Conservation (phyloP, 2,329 filamentous ascomycete species). For the Cercospora janseana region DNA sequence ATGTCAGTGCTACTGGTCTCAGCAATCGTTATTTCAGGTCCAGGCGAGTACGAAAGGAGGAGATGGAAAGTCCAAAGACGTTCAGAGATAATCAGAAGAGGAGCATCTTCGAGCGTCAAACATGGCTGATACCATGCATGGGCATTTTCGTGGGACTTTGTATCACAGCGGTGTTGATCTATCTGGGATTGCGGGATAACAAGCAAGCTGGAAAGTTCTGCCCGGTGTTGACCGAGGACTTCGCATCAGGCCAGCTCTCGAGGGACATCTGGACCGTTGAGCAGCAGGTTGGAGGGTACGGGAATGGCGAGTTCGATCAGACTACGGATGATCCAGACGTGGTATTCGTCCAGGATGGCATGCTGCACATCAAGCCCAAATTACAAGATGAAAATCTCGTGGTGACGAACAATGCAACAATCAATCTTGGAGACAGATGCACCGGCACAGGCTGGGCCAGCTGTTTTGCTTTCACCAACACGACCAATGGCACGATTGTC, state of each 20-base stretch:
- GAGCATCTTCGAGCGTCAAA: background rate
- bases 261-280: constrained; percentile 69
- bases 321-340: constrained; percentile 73
- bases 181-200: constrained; percentile 74
- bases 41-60: background rate
- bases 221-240: constrained; percentile 65
- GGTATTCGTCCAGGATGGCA: constrained; percentile 66
- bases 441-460: constrained; percentile 59
- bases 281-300: constrained; percentile 71
- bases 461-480: constrained; percentile 72
- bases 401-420: constrained; percentile 63
- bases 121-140: constrained; percentile 65
- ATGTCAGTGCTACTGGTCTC: background rate
- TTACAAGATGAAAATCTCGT: constrained; percentile 68
- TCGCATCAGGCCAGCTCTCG: constrained; percentile 53
- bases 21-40: background rate
- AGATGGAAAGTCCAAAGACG: background rate
- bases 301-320: constrained; percentile 80
- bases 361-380: constrained; percentile 73
- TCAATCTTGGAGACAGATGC: constrained; percentile 68
- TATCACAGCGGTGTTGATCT: constrained; percentile 56
- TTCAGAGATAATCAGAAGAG: background rate
- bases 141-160: constrained; percentile 66
- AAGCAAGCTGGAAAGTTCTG: constrained; percentile 70
- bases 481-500: constrained; percentile 72